Percentiles rank a stretch among this genome's conserved stretches.
Evolutionary conservation across 371 early-diverging fungal genomes (phyloP).

Genomic region (Umbelopsis sp.): DNA sequence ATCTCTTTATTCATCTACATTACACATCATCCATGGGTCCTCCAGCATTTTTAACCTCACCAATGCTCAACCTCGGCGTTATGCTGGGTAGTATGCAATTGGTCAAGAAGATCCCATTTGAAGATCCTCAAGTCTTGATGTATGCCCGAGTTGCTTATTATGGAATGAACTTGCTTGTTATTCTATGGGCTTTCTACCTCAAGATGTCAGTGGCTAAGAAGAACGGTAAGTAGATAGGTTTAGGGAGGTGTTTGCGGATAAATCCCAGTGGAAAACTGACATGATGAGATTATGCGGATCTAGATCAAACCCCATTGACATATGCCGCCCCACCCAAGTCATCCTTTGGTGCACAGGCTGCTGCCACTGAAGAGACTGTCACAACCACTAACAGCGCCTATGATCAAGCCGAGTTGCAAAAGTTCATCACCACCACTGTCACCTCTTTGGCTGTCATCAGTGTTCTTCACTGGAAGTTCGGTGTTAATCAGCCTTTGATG

Average conservation of each 20-base stretch:
- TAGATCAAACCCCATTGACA: slow-evolving; percentile 68
- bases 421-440: slow-evolving; percentile 69
- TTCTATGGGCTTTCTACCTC: slow-evolving; percentile 59
- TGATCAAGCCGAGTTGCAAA: slow-evolving; percentile 79
- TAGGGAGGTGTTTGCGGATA: too few species aligned
- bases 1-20: neutral
- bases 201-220: slow-evolving; percentile 61
- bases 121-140: slow-evolving; percentile 62
- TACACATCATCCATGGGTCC: slow-evolving; percentile 37
- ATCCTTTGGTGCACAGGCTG: slow-evolving; percentile 33
- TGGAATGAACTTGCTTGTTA: slow-evolving; percentile 63
- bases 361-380: slow-evolving; percentile 41
- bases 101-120: slow-evolving; percentile 70
- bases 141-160: slow-evolving; percentile 71
- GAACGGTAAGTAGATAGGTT: slow-evolving; percentile 53
- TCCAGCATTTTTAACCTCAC: slow-evolving; percentile 45
- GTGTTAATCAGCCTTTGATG: slow-evolving; percentile 88
- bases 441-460: slow-evolving; percentile 75
- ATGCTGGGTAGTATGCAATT: slow-evolving; percentile 74
- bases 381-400: slow-evolving; percentile 82
- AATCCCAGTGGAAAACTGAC: neutral
- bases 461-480: slow-evolving; percentile 87
- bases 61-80: slow-evolving; percentile 67
- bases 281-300: neutral
- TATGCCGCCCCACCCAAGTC: slow-evolving; percentile 64